phyloP scores from a whole-genome alignment of 2,329 filamentous ascomycete species.

The Penicillium sp. region DNA sequence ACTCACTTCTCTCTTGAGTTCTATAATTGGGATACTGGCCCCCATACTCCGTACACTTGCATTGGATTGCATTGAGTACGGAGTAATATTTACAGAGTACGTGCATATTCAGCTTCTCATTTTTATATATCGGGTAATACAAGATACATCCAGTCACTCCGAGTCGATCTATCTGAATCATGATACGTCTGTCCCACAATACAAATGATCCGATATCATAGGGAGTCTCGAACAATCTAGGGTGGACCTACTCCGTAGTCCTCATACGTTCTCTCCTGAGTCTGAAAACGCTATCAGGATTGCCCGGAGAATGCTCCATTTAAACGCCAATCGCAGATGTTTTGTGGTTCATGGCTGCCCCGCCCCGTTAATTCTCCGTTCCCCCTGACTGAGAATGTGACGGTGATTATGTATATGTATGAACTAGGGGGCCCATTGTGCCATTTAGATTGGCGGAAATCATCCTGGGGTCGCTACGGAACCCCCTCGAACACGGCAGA shows the following conservation, averaged over 20 bases:
- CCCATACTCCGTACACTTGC: not conserved
- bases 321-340: not conserved
- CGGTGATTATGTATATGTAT: not conserved
- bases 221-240: constrained; percentile 3
- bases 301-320: constrained; percentile 3
- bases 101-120: not conserved
- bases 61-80: not conserved
- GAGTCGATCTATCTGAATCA: not conserved
- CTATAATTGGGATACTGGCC: not conserved
- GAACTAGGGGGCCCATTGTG: not conserved
- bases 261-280: not conserved
- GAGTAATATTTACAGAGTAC: not conserved
- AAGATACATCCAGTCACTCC: not conserved
- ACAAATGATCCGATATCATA: not conserved
- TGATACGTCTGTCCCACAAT: not conserved
- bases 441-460: constrained; percentile 2
- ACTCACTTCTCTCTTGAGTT: not conserved
- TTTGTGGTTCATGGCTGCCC: not conserved
- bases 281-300: not conserved
- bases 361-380: constrained; percentile 5
- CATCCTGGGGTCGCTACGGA: not conserved
- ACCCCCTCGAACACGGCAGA: not conserved
- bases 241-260: not conserved
- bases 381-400: constrained; percentile 3
- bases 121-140: constrained; percentile 1